Base-by-base conservation (phyloP, 257 asterid genomes). In the Sherardia arvensis region DNA sequence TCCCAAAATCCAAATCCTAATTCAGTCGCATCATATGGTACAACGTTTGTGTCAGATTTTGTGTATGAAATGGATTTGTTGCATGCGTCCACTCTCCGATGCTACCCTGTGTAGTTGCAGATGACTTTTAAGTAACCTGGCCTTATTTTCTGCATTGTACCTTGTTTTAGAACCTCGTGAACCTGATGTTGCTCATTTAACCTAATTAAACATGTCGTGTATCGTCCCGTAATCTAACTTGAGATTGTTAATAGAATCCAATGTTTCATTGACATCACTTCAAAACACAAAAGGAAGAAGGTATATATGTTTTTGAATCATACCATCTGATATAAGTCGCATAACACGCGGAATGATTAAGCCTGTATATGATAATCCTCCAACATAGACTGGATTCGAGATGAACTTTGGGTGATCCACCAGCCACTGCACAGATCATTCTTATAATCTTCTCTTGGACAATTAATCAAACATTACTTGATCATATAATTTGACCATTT, bases 321-420 rank as follows among this genome's bases (percentile, higher is more conserved):
- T 69, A 69, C 72, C 75, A 53, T 65, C 18, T 69, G 72, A 59
- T 59, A 69, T 74, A 18, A 65, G 65, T 23, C 69, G 79, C 43
- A 62, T 36, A 38, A 69, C 63, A 59, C 65, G 65, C 14, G 78
- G 72, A 53, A 74, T 62, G 0, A 53, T 29, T 2, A 74, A 38
- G 53, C 78, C 74, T 0, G 74, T 28, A 14, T 74, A 69, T 0
- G 74, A 74, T 55, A 69, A 69, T 60, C 78, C 78, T 3, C 74
- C 65, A 28, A 74, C 69, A 12, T 69, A 74, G 21, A 74, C 60
- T 51, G 66, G 68, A 60, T 53, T 74, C 1, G 67, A 59, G 5
- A 69, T 30, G 65, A 36, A 74, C 9, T 69, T 74, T 1, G 72
- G 75, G 34, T 70, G 76, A 47, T 69, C 53, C 33, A 53, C 8